Evolutionary conservation across 2,329 filamentous ascomycete species (phyloP), one percentile per base, ranked within the genome.

Genomic region (Shiraia sp.): DNA sequence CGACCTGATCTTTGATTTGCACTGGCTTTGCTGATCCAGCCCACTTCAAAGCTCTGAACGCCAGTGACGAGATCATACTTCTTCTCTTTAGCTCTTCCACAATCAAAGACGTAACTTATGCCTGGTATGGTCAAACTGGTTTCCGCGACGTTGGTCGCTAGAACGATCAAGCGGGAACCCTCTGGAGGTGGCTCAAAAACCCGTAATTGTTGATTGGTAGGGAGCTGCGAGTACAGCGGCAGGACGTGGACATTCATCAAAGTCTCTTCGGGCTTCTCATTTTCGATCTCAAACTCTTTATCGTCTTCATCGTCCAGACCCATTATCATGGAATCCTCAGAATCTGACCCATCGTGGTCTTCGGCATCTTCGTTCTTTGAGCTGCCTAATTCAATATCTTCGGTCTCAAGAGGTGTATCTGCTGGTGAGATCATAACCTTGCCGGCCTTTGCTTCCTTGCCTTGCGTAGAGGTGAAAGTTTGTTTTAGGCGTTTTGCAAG

Each of bases 1-100:
- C 93, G 89, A 72, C 93, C 93, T 45, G 90, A 84, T 66, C 93
- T 82, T 70, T 99, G 93, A 53, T 85, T 88, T 6, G 93, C 92
- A 66, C 90, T 95, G 19, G 93, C 93, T 73, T 99, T 97, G 74
- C 91, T 96, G 65, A 97, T 95, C 90, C 92, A 99, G 28, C 87
- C 87, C 38, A 99, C 82, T 58, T 96, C 88, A 65, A 96, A 99
- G 62, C 87, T 96, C 66, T 99, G 93, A 1, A 99, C 92, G 3
- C 92, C 92, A 7, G 88, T 96, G 9, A 82, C 74, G n/a, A 82
- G 79, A 64, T 97, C 88, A 60, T 93, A 97, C 43, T 86, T 87
- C 49, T 92, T 86, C 68, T 96, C 91, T 69, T 99, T 99, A 25
- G 88, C 87, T 35, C 95, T 80, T 24, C 93, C 93, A 53, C 88